Evolutionary conservation across 345 rosid genomes (phyloP), one percentile per base, ranked within the genome.

Genomic region (Streptanthus diversifolius): DNA sequence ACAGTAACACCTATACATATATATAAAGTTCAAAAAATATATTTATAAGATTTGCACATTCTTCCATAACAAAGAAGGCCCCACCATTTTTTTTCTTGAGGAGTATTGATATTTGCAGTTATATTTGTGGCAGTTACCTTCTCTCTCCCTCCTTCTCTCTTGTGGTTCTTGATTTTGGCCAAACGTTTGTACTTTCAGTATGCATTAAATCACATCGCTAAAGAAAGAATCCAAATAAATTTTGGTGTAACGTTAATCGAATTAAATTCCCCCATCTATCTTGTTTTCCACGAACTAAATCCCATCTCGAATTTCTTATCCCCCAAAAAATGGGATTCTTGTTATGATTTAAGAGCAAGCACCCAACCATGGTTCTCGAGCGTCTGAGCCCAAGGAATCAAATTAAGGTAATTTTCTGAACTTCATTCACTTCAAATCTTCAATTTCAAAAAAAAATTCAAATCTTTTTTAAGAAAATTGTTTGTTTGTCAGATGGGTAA

Each of bases 351-450:
- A 44, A 35, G n/a, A 47, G 59, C 37, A 59, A 55, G 13, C 7
- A 59, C 76, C 48, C 81, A 67, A 54, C 61, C 67, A 90, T 90
- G 96, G 96, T 86, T 86, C 85, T 84, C 72, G 87, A 82, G 76
- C 78, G 85, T 64, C 59, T 81, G 60, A 73, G 76, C 35, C 67
- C 72, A 75, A 77, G 63, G 24, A 84, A 70, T 71, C 90, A 81
- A 47, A 53, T 84, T 37, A 89, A 89, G 93, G 97, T 88, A 70
- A 45, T 8, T 2, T 21, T 37, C 12, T 6, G 5, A 37, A 5
- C 15, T 25, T 21, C 59, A 40, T 1, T 17, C 15, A 30, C 15
- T 61, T 21, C 35, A 21, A n/a, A n/a, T n/a, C n/a, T 55, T 45
- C 6, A 24, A 8, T 4, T 41, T 45, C 9, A 15, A 78, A 68